Conservation (phyloP, 352 stramenopile genomes). For the Phytophthora cactorum region DNA sequence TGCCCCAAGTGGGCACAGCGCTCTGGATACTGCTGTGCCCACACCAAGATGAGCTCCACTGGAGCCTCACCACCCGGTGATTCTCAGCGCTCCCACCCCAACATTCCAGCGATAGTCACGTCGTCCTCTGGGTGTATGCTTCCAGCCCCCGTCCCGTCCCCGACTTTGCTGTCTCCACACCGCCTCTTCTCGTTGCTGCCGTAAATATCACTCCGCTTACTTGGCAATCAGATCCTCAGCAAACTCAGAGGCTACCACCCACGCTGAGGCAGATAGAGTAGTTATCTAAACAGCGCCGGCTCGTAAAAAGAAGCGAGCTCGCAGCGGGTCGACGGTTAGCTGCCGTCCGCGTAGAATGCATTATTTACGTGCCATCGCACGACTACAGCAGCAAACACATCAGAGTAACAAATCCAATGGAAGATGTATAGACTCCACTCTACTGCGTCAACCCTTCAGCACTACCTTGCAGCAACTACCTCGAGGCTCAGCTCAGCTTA, state of each 20-base stretch:
- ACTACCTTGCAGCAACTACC: not conserved
- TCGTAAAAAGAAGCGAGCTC: conserved; percentile 11
- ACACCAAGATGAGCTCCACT: conserved; percentile 68
- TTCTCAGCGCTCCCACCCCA: conserved; percentile 22
- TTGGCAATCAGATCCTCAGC: not conserved
- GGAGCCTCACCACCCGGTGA: conserved; percentile 14
- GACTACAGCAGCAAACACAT: conserved; percentile 29
- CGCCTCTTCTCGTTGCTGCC: conserved; percentile 67
- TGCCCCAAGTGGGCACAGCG: conserved; percentile 88
- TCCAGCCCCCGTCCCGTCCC: conserved; percentile 42
- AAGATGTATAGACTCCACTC: conserved; percentile 42
- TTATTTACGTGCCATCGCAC: conserved; percentile 40
- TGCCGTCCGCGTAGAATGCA: conserved; percentile 33
- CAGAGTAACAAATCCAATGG: conserved; percentile 43
- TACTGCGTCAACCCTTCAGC: not conserved
- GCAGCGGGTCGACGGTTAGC: conserved; percentile 9
- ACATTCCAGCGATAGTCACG: conserved; percentile 32
- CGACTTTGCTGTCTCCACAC: conserved; percentile 67
- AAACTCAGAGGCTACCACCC: not conserved
- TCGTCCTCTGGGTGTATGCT: conserved; percentile 44
- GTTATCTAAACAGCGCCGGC: conserved; percentile 9
- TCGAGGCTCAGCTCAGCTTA: conserved; percentile 28
- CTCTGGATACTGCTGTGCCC: conserved; percentile 83
- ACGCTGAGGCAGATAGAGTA: conserved; percentile 16
- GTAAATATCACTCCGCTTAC: conserved; percentile 26